Evolutionary conservation across 2,329 filamentous ascomycete genomes (phyloP).

Genomic region (Metarhizium humberi): DNA sequence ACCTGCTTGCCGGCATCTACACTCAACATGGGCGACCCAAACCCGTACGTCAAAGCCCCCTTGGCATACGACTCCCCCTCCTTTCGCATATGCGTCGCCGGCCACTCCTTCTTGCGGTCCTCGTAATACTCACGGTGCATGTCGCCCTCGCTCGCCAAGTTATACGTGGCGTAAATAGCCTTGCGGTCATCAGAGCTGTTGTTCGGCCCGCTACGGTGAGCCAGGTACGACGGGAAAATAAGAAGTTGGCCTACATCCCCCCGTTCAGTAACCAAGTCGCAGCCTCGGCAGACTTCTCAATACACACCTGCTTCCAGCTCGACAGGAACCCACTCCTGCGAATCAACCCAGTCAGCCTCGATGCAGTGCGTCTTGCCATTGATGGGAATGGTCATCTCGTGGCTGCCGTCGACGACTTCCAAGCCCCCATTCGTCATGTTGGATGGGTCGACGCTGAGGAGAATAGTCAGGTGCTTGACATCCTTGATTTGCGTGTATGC

Average conservation of each 20-base stretch:
- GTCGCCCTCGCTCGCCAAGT: constrained; percentile 11
- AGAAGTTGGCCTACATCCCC: constrained; percentile 5
- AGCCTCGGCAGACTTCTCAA: no score
- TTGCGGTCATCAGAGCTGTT: constrained; percentile 8
- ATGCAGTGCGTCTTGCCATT: constrained; percentile 10
- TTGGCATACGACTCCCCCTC: no score
- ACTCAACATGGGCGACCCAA: no score
- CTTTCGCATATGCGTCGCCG: background rate
- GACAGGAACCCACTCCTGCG: constrained; percentile 9
- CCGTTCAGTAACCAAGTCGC: background rate
- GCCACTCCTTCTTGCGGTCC: constrained; percentile 10
- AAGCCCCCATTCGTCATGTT: constrained; percentile 8
- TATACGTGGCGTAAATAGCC: constrained; percentile 13
- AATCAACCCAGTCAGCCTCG: constrained; percentile 6
- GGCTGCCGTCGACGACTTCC: constrained; percentile 10
- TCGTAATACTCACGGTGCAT: constrained; percentile 11
- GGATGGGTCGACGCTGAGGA: no score
- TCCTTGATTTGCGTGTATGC: no score
- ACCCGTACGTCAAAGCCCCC: no score
- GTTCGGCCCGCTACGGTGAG: constrained; percentile 11
- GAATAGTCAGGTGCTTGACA: no score
- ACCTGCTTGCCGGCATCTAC: no score
- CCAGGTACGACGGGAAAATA: constrained; percentile 10
- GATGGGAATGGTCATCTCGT: constrained; percentile 9
- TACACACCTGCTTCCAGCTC: constrained; percentile 10